A percentile compares a stretch with the other conserved stretches of the same genome.
Evolutionary conservation across 2,329 filamentous ascomycete genomes (phyloP).

Genomic region (Talaromyces piceae): DNA sequence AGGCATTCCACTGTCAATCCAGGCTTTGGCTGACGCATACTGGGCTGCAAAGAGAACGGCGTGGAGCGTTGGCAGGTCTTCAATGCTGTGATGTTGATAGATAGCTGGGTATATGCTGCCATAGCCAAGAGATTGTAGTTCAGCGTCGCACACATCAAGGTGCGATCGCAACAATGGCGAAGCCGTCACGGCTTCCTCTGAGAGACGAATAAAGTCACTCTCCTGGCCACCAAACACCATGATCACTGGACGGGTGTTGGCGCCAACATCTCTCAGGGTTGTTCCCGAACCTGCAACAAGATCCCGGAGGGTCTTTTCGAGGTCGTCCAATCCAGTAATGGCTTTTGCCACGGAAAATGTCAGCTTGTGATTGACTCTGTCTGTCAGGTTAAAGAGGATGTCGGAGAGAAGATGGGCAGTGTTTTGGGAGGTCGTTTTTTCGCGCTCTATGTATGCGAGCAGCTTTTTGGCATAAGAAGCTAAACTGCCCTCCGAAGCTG

Average conservation of each 20-base stretch:
- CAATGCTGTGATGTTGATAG: conserved; percentile 17
- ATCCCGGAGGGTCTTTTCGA: not conserved
- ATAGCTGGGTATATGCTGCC: conserved; percentile 27
- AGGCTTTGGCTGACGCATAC: conserved; percentile 29
- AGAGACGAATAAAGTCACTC: conserved; percentile 20
- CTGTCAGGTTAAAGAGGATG: conserved; percentile 3
- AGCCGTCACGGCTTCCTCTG: conserved; percentile 21
- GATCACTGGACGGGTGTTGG: conserved; percentile 20
- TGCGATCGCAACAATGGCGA: conserved; percentile 23
- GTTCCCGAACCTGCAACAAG: not conserved
- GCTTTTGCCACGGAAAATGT: conserved; percentile 1
- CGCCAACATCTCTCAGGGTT: not conserved
- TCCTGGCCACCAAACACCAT: conserved; percentile 37
- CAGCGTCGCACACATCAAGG: conserved; percentile 28
- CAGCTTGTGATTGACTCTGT: conserved; percentile 4
- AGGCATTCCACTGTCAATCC: conserved; percentile 32
- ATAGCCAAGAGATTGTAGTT: conserved; percentile 20
- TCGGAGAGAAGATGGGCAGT: not conserved
- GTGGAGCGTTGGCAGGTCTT: conserved; percentile 25
- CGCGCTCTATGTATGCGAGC: not conserved
- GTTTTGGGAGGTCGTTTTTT: not conserved
- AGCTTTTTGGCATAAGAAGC: conserved; percentile 5
- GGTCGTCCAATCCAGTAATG: not conserved
- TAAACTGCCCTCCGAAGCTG: conserved; percentile 1
- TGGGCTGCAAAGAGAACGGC: conserved; percentile 31